phyloP scores from a whole-genome alignment of 2,329 filamentous ascomycete genomes.

The Cryoendolithus antarcticus region DNA sequence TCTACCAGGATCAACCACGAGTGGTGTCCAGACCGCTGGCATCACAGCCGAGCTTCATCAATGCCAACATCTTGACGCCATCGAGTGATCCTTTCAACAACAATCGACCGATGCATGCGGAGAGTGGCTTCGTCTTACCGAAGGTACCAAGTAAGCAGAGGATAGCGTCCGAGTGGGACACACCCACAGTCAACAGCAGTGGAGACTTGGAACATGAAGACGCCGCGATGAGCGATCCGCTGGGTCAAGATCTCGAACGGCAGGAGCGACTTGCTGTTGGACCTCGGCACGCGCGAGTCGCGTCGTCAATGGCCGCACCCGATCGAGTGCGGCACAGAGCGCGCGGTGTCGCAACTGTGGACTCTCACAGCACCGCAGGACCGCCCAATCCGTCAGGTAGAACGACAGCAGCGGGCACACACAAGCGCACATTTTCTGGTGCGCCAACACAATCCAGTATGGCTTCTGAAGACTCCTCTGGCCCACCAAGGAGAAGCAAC shows the following conservation, averaged over 20 bases:
- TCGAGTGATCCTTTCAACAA: constrained; percentile 35
- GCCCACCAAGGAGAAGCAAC: constrained; percentile 31
- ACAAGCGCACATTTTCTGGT: constrained; percentile 84
- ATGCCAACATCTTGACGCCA: constrained; percentile 18
- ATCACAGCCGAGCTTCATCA: constrained; percentile 15
- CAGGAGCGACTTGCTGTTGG: too few relatives aligned
- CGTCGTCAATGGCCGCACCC: too few relatives aligned
- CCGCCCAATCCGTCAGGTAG: too few relatives aligned
- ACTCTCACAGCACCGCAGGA: too few relatives aligned
- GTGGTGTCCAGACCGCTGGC: constrained; percentile 12
- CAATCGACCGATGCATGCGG: too few relatives aligned
- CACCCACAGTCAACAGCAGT: constrained; percentile 33
- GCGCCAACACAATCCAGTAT: constrained; percentile 39
- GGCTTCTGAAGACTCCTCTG: constrained; percentile 26
- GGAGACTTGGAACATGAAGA: constrained; percentile 29
- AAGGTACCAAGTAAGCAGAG: too few relatives aligned
- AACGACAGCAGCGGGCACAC: constrained; percentile 28
- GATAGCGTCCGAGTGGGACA: constrained; percentile 27
- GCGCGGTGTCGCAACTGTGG: too few relatives aligned
- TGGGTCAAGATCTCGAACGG: constrained; percentile 11
- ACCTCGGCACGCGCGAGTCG: too few relatives aligned
- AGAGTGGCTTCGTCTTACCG: too few relatives aligned
- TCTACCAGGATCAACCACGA: constrained; percentile 19
- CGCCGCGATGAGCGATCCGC: constrained; percentile 21
- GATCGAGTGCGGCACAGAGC: too few relatives aligned